phyloP scores from a whole-genome alignment of 1,284 basidiomycete genomes.

The Ustilago nuda region DNA sequence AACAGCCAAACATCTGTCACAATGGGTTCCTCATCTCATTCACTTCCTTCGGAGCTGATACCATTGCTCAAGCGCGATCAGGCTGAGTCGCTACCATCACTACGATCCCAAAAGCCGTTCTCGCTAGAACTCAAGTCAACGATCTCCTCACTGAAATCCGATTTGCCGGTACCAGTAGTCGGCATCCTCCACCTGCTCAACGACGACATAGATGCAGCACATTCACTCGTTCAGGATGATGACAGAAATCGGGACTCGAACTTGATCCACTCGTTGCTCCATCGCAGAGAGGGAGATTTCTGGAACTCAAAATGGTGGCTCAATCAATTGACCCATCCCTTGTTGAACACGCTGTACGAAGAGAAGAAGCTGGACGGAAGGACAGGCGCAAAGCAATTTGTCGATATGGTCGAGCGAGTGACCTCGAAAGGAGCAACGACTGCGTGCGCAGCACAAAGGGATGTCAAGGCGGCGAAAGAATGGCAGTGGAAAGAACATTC shows the following conservation, averaged over 20 bases:
- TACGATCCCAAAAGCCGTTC: slow-evolving; percentile 35
- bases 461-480: slow-evolving; percentile 30
- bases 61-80: slow-evolving; percentile 17
- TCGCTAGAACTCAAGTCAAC: slow-evolving; percentile 12
- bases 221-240: slow-evolving; percentile 49
- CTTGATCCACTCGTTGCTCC: slow-evolving; percentile 53
- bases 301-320: slow-evolving; percentile 62
- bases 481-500: slow-evolving; percentile 46
- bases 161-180: slow-evolving; percentile 12
- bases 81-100: slow-evolving; percentile 25
- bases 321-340: slow-evolving; percentile 38
- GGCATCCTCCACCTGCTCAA: slow-evolving; percentile 54
- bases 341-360: slow-evolving; percentile 26
- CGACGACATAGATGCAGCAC: slow-evolving; percentile 52
- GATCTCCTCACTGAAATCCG: slow-evolving; percentile 19
- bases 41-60: slow-evolving; percentile 15
- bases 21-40: slow-evolving; percentile 2
- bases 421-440: slow-evolving; percentile 42
- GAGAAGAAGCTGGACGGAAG: slow-evolving; percentile 20
- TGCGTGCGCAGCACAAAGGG: slow-evolving; percentile 47
- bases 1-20: not conserved
- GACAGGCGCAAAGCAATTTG: slow-evolving; percentile 42
- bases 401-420: slow-evolving; percentile 44
- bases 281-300: slow-evolving; percentile 54
- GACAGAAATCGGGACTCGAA: slow-evolving; percentile 41